A percentile compares a stretch with the other conserved stretches of the same genome.
These are phyloP conservation scores for Hypoxylon fragiforme DNA, from an alignment of 495 filamentous ascomycete genomes.

Conservation along the genomic window DNA sequence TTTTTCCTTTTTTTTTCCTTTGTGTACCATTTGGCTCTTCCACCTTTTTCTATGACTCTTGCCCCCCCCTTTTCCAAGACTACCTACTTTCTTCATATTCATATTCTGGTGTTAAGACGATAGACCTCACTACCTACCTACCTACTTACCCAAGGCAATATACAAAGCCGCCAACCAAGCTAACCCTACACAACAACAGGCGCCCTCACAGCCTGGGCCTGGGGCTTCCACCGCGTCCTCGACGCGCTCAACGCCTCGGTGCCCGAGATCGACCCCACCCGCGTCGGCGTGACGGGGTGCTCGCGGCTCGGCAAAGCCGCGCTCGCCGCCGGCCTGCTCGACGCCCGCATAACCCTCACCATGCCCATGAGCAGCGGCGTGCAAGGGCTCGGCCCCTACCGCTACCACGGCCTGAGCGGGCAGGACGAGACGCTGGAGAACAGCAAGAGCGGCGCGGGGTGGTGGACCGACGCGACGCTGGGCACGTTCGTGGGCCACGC, in stretches of 20 bases:
- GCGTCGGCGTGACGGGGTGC: conserved; percentile 56
- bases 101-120: no score
- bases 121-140: no score
- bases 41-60: no score
- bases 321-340: conserved; percentile 55
- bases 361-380: conserved; percentile 60
- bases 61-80: no score
- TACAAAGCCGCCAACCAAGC: not conserved
- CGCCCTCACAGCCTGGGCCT: conserved; percentile 56
- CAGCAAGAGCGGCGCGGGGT: conserved; percentile 56
- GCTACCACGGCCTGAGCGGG: conserved; percentile 54
- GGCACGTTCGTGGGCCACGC: conserved; percentile 54
- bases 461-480: conserved; percentile 54
- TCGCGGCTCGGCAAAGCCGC: conserved; percentile 57
- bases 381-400: conserved; percentile 56
- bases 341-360: conserved; percentile 56
- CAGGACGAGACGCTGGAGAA: conserved; percentile 60
- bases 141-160: no score
- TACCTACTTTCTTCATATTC: no score
- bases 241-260: conserved; percentile 54
- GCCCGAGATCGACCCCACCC: conserved; percentile 51
- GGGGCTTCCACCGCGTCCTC: conserved; percentile 57
- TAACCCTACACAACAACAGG: conserved; percentile 32
- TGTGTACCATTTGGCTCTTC: not conserved
- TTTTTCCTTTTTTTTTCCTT: not conserved